These are phyloP conservation scores for Coemansia sp. DNA, from an alignment of 192 early-diverging fungal species.

Conservation along the genomic window DNA sequence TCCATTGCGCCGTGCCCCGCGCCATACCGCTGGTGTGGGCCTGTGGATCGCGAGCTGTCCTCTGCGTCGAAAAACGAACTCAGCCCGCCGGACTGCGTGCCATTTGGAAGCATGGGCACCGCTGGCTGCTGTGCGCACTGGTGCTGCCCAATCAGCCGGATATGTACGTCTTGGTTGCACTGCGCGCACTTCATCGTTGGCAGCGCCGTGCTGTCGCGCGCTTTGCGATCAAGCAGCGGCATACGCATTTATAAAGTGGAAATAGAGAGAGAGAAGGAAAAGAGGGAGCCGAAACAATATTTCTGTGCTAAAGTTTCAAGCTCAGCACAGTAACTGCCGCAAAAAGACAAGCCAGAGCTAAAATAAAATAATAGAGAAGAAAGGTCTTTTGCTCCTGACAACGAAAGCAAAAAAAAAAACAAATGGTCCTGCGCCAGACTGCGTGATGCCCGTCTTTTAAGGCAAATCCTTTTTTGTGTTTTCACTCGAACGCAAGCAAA, in stretches of 20 bases:
- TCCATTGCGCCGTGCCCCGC: conserved; percentile 1
- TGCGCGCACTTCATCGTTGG: conserved; percentile 54
- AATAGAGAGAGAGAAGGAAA: background rate
- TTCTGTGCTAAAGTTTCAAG: background rate
- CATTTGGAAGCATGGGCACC: conserved; percentile 23
- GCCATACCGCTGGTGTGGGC: background rate
- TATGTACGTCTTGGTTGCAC: conserved; percentile 53
- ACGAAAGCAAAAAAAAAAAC: conserved; percentile 6
- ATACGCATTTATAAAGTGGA: conserved; percentile 11
- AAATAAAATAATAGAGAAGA: conserved; percentile 5
- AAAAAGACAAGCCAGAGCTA: background rate
- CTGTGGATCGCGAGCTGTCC: background rate
- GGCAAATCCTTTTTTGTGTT: conserved; percentile 6
- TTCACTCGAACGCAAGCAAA: background rate
- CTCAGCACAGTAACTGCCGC: background rate
- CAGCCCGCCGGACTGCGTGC: conserved; percentile 19
- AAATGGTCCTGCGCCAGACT: conserved; percentile 12
- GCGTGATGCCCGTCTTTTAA: conserved; percentile 4
- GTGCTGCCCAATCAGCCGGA: conserved; percentile 48
- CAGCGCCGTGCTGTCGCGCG: conserved; percentile 50
- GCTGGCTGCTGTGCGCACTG: conserved; percentile 35
- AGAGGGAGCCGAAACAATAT: background rate
- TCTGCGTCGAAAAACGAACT: conserved; percentile 43
- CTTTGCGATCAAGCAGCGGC: conserved; percentile 31
- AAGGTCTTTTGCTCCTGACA: background rate